Evolutionary conservation across 1,139 yeast species (phyloP).

Genomic region (Hanseniaspora gamundiae): DNA sequence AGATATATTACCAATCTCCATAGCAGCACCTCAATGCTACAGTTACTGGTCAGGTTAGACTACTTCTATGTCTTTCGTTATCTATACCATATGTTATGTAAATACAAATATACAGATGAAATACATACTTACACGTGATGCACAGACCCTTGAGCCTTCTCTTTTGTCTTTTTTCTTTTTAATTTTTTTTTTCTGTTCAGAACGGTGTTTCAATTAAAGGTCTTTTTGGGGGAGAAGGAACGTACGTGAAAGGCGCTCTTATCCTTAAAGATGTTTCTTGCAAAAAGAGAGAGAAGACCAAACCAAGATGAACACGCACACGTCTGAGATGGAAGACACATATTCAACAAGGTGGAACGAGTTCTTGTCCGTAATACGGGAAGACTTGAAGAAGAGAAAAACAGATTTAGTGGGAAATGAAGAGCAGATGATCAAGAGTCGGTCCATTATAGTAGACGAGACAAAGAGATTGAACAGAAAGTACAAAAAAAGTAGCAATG

Average conservation of each 20-base stretch:
- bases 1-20: slow-evolving; percentile 50
- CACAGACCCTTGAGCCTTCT: too few species aligned
- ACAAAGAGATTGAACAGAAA: slow-evolving; percentile 70
- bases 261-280: too few species aligned
- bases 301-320: not conserved
- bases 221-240: too few species aligned
- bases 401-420: slow-evolving; percentile 61
- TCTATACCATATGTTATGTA: not conserved
- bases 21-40: slow-evolving; percentile 73
- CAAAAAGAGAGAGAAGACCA: too few species aligned
- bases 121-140: not conserved
- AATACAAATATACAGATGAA: too few species aligned
- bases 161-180: too few species aligned
- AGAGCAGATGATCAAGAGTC: slow-evolving; percentile 47
- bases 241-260: too few species aligned
- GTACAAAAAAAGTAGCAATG: slow-evolving; percentile 36
- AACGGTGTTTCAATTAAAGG: too few species aligned
- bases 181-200: too few species aligned
- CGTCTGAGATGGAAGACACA: slow-evolving; percentile 1
- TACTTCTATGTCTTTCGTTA: not conserved
- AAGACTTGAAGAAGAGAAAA: slow-evolving; percentile 63
- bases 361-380: slow-evolving; percentile 57
- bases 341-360: slow-evolving; percentile 50
- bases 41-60: slow-evolving; percentile 68
- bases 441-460: slow-evolving; percentile 66